Base-by-base conservation (phyloP, 2,329 filamentous ascomycete genomes). In the Lanzia echinophila region DNA sequence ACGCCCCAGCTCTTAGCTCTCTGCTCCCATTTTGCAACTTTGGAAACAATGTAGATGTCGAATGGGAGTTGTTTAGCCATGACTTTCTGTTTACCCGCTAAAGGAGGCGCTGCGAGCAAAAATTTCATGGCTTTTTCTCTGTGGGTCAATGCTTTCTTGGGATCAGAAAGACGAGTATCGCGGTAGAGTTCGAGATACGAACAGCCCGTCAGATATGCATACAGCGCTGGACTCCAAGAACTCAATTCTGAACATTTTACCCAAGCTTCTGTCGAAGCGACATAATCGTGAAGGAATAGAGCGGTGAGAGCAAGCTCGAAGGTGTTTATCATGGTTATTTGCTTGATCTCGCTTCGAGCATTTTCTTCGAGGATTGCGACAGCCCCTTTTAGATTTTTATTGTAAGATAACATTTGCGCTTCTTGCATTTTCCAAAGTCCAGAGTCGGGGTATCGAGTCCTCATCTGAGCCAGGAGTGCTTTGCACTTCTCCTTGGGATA, bases 61-160 rank as follows among this genome's bases (percentile, higher is more conserved):
- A 99, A 90, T 0, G 94, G 94, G 11, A 97, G 75, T 64, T 95
- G 89, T 20, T 86, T 82, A 0, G 89, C 87, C 86, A 97, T 88
- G 69, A 99, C 89, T 39, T 83, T 83, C 72, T 95, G 96, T 72
- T 88, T 90, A 38, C 91, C 91, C 0, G 87, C 85, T 47, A 88
- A 77, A 0, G 81, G 77, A 0, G 88, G 86, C 0, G 86, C 88
- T 64, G 84, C 87, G 39, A 81, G 77, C 60, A 96, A 75, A 47
- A 86, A 79, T 53, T 87, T 79, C 48, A 85, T 83, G 0, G 90
- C 87, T 57, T 79, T 77, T 52, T 73, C 71, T 61, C 85, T 87
- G 60, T 85, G 78, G 42, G 72, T 68, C 10, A 72, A 70, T 0
- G 84, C 82, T 42, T 79, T 71, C 0, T 68, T 70, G 46, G 74